These are phyloP conservation scores for Stephania japonica DNA, from an alignment of 164 flowering plant species.

Conservation along the genomic window DNA sequence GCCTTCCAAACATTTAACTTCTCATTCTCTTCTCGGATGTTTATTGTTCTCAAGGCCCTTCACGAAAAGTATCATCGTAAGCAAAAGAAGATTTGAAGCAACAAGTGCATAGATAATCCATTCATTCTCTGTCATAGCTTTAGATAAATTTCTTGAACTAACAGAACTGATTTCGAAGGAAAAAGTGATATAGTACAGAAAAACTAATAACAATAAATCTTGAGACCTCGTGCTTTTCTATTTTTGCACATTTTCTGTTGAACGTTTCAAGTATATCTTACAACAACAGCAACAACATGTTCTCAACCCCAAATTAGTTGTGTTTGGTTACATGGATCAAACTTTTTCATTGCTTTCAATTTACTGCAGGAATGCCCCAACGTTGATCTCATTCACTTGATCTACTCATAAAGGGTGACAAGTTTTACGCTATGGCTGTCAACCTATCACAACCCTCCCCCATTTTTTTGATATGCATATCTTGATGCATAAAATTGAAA, in stretches of 20 bases:
- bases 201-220: background rate
- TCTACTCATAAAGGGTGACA: no score
- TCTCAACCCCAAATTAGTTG: background rate
- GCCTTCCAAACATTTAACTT: constrained; percentile 91
- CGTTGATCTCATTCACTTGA: no score
- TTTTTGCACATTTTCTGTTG: background rate
- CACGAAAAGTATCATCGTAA: constrained; percentile 4
- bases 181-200: background rate
- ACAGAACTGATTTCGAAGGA: background rate
- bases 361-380: no score
- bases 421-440: no score
- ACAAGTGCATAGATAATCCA: background rate
- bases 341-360: no score
- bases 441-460: no score
- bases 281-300: no score
- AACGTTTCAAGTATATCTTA: background rate
- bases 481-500: no score
- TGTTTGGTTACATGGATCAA: no score
- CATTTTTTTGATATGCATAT: no score
- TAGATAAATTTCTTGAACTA: background rate
- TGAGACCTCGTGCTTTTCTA: background rate
- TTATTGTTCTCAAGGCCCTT: constrained; percentile 90
- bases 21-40: constrained; percentile 76
- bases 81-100: background rate
- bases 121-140: background rate